These are phyloP conservation scores for Sporodiniella umbellata DNA, from an alignment of 371 early-diverging fungal species.

Conservation along the genomic window DNA sequence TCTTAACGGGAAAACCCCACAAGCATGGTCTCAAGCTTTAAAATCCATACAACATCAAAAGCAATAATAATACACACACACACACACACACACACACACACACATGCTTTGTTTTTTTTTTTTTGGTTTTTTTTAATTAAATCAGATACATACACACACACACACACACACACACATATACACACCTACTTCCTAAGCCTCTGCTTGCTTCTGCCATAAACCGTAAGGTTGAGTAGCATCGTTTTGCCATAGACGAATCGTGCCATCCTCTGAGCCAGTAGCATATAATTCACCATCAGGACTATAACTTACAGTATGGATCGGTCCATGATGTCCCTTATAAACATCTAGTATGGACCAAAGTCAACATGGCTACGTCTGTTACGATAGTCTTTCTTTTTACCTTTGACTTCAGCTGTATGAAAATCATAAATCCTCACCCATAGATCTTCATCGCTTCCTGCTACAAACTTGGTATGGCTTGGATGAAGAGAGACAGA, in stretches of 20 bases:
- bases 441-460: conserved; percentile 75
- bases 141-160: no score
- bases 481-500: conserved; percentile 79
- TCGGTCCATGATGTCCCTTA: conserved; percentile 87
- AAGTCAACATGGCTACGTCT: no score
- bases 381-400: no score
- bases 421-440: conserved; percentile 78
- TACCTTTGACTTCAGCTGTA: conserved; percentile 62
- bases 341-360: conserved; percentile 63
- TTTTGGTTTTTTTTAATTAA: not conserved
- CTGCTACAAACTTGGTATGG: conserved; percentile 72
- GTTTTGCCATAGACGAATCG: conserved; percentile 77
- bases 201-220: conserved; percentile 58
- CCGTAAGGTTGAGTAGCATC: conserved; percentile 70
- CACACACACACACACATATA: no score
- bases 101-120: not conserved
- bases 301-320: conserved; percentile 84
- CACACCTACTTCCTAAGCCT: not conserved
- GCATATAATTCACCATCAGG: conserved; percentile 90
- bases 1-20: conserved; percentile 67
- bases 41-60: no score
- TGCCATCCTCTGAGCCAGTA: conserved; percentile 84
- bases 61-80: no score
- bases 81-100: no score
- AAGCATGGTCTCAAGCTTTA: no score